Base-by-base conservation (phyloP, 2,329 filamentous ascomycete species). In the Fusarium lyarnte region DNA sequence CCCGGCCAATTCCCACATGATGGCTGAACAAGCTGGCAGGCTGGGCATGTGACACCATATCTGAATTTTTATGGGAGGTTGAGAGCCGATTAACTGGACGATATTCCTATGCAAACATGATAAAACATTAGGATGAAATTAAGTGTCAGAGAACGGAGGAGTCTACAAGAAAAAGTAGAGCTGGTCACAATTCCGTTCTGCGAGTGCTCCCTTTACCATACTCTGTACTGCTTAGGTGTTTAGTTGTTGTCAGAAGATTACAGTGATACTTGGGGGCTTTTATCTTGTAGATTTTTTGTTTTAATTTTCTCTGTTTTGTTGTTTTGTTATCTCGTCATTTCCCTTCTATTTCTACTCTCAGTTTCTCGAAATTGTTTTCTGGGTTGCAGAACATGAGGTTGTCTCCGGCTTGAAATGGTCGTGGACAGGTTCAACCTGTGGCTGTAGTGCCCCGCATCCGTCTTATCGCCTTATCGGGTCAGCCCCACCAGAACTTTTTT, bases 401-500 rank as follows among this genome's bases (percentile, higher is more conserved):
- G 8, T 51, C 23, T 14, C n/a, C 9, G 17, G 14, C n/a, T 51
- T n/a, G 31, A 35, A 10, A 38, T 39, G 14, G 23, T n/a, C 23
- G 12, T 49, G 14, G n/a, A 12, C 8, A 21, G 23, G 36, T 52
- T 36, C 33, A 23, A 23, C 29, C 35, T 53, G 45, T 42, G 58
- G 53, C 67, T 69, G 39, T 52, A 17, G 21, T 47, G 65, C 38
- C 63, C 64, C 63, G 23, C 63, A 57, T 36, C 10, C 25, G 25
- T n/a, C 36, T 68, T 63, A 69, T 69, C 65, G 25, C 23, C 27
- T 58, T 58, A 58, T 58, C 54, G 11, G 23, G 21, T 33, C 21
- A 36, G 36, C 71, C 54, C 75, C 69, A 69, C 69, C 58, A 67
- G 70, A 76, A 70, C 71, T 74, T 73, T 76, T 76, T 72, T 63